Percentiles rank a stretch among this genome's conserved stretches.
phyloP scores from a whole-genome alignment of 2,329 filamentous ascomycete species.

The Beauveria brongniartii region DNA sequence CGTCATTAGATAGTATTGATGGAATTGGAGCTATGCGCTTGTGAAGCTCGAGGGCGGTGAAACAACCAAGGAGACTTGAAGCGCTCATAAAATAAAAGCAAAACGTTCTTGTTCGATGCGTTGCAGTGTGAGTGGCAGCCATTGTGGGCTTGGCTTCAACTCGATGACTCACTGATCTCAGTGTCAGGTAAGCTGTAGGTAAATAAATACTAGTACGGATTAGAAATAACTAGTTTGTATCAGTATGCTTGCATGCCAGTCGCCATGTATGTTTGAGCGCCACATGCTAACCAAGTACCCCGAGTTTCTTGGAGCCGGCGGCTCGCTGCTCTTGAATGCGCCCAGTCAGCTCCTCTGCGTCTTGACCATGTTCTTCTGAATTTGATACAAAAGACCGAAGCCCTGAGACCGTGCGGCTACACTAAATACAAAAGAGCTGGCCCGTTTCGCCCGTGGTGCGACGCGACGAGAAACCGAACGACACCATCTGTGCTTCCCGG shows the following conservation, averaged over 20 bases:
- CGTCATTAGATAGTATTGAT: background rate
- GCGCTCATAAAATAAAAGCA: background rate
- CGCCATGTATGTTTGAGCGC: background rate
- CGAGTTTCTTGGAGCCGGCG: background rate
- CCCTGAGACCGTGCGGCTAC: no score
- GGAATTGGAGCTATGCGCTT: background rate
- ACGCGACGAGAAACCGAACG: no score
- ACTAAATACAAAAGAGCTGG: no score
- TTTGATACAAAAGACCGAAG: no score
- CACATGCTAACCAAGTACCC: background rate
- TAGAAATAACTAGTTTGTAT: no score
- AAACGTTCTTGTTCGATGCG: background rate
- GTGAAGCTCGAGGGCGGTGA: background rate
- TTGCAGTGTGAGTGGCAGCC: conserved; percentile 3
- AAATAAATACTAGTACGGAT: no score
- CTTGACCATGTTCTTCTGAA: background rate
- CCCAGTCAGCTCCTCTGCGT: background rate
- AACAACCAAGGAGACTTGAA: background rate
- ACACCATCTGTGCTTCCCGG: no score
- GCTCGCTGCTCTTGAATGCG: background rate
- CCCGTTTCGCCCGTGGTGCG: no score
- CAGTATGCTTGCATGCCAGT: background rate
- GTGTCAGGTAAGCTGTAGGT: background rate
- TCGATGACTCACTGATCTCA: conserved; percentile 2
- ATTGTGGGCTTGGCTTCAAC: conserved; percentile 2